Evolutionary conservation across 768 basidiomycete genomes (phyloP).

Genomic region (Rossbeevera mucosa): DNA sequence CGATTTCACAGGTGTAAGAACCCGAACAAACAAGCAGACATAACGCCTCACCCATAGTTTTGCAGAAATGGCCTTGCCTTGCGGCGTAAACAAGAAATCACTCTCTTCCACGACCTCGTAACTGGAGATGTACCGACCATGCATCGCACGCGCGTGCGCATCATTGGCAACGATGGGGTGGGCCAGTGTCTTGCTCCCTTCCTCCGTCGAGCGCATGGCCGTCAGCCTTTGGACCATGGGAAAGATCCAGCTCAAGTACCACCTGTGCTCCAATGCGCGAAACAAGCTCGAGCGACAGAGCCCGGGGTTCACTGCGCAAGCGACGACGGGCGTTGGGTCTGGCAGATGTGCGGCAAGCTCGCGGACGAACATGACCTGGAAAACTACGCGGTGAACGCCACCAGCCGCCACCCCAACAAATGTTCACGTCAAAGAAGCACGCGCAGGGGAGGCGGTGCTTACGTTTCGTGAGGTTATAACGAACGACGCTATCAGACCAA

Average conservation of each 20-base stretch:
- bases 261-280: slow-evolving; percentile 13
- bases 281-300: slow-evolving; percentile 28
- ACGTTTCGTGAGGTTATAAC: slow-evolving; percentile 26
- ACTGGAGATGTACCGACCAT: slow-evolving; percentile 27
- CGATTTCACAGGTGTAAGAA: not conserved
- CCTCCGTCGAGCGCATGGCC: slow-evolving; percentile 25
- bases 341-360: slow-evolving; percentile 27
- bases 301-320: slow-evolving; percentile 30
- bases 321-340: slow-evolving; percentile 18
- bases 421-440: not conserved
- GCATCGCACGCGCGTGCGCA: slow-evolving; percentile 1
- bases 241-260: slow-evolving; percentile 4
- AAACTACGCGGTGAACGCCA: slow-evolving; percentile 12
- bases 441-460: not conserved
- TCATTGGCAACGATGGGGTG: slow-evolving; percentile 23
- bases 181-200: slow-evolving; percentile 32
- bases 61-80: slow-evolving; percentile 25
- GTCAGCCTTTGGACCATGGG: slow-evolving; percentile 9
- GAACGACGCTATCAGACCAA: slow-evolving; percentile 5
- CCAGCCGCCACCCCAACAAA: not conserved
- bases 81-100: slow-evolving; percentile 24
- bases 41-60: slow-evolving; percentile 27
- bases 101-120: slow-evolving; percentile 23
- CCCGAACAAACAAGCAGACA: not conserved
- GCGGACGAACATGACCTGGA: slow-evolving; percentile 29